phyloP scores from a whole-genome alignment of 495 filamentous ascomycete species.

The Penicillium maclennaniae region DNA sequence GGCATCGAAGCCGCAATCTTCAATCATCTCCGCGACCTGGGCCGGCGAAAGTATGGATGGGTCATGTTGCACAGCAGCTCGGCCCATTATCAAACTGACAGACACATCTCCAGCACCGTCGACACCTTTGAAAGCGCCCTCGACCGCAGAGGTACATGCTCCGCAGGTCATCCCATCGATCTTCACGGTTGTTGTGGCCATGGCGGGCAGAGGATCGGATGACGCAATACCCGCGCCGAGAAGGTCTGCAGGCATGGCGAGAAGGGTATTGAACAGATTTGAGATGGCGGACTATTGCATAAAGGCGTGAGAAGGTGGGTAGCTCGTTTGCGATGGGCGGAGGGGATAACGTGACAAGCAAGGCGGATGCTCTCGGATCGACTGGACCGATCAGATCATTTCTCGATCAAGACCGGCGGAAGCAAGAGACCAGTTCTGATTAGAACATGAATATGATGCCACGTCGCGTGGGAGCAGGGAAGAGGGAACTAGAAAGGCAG shows the following conservation, averaged over 20 bases:
- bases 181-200: slow-evolving; percentile 88
- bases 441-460: neutral
- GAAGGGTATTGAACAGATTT: slow-evolving; percentile 7
- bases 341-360: slow-evolving; percentile 11
- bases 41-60: slow-evolving; percentile 68
- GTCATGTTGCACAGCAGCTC: slow-evolving; percentile 88
- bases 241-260: slow-evolving; percentile 21
- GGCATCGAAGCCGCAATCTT: slow-evolving; percentile 94
- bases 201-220: slow-evolving; percentile 29
- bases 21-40: slow-evolving; percentile 76
- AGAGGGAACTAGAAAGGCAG: slow-evolving; percentile 6
- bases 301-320: slow-evolving; percentile 8
- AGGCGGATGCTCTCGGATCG: slow-evolving; percentile 26
- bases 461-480: neutral
- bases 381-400: slow-evolving; percentile 23
- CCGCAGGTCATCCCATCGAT: slow-evolving; percentile 95
- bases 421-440: neutral
- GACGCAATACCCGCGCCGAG: slow-evolving; percentile 15
- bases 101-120: slow-evolving; percentile 79
- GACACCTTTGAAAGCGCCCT: slow-evolving; percentile 75
- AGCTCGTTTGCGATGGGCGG: slow-evolving; percentile 6
- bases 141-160: slow-evolving; percentile 83
- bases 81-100: slow-evolving; percentile 87
- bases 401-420: slow-evolving; percentile 10
- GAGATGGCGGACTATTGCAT: slow-evolving; percentile 28